Conservation (phyloP, 371 early-diverging fungal species). For the Mucor indicus region DNA sequence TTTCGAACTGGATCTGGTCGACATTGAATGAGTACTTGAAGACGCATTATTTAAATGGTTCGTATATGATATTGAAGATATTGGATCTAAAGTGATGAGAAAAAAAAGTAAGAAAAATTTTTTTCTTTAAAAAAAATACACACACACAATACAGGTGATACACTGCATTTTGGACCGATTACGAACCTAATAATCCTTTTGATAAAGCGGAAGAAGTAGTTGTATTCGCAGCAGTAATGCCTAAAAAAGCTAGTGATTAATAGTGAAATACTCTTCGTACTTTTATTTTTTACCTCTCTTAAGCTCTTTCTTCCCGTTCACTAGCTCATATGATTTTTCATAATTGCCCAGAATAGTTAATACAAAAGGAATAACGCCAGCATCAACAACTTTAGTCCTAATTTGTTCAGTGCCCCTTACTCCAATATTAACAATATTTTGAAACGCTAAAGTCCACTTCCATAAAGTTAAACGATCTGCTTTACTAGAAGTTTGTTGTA, state of each 20-base stretch:
- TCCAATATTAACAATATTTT: constrained; percentile 84
- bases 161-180: neutral
- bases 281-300: constrained; percentile 24
- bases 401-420: constrained; percentile 81
- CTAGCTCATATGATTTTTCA: constrained; percentile 53
- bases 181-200: neutral
- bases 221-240: no score
- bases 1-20: neutral
- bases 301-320: constrained; percentile 55
- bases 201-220: no score
- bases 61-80: no score
- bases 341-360: constrained; percentile 75
- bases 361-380: constrained; percentile 78
- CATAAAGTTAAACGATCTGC: constrained; percentile 67
- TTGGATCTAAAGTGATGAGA: no score
- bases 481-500: constrained; percentile 59
- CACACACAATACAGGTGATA: no score
- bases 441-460: constrained; percentile 84
- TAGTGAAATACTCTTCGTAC: no score
- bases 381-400: constrained; percentile 79
- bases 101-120: no score
- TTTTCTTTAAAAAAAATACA: no score
- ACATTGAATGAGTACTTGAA: no score
- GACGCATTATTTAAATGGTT: no score
- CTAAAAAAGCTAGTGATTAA: no score